Evolutionary conservation across 1,284 basidiomycete genomes (phyloP), one percentile per base, ranked within the genome.

Genomic region (Exobasidium cylindrosporum): DNA sequence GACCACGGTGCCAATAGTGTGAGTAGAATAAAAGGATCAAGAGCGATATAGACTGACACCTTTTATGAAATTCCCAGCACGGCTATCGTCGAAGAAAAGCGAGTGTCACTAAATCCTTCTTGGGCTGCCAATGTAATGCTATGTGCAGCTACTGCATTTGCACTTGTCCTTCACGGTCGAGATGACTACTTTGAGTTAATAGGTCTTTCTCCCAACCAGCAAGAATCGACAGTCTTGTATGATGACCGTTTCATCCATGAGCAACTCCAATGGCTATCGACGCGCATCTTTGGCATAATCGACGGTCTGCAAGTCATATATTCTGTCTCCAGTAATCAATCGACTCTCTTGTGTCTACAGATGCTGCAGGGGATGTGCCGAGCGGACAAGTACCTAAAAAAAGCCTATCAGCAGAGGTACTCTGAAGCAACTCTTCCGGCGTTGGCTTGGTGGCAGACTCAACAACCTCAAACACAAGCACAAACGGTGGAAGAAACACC

Each of bases 91-190:
- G 26, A 28, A 28, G 26, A 50, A 50, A 28, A 28, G 4, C 26
- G 13, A 28, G 21, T 24, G 5, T 24, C 47, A 13, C 13, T 50
- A 13, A 21, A 50, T 24, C n/a, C 26, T 21, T 24, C 47, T 4
- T 50, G 47, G 47, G 26, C 17, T 28, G 47, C 47, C 4, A 50
- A 50, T 26, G n/a, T 21, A 4, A 13, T 50, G 4, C 21, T 50
- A 23, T 50, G 47, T 50, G 47, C 47, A 23, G 47, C 47, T 4
- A 50, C 47, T 14, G 26, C 47, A 23, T 50, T 50, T 50, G 47
- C 26, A 2, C n/a, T 50, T 24, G 47, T 50, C 21, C 14, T 50
- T 24, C 14, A 21, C n/a, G 47, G 47, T 7, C 47, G 26, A 21
- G 47, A 50, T 28, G 21, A 21, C 3, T 50, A 50, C 47, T 13